Percentiles rank a stretch among this genome's conserved stretches.
These are phyloP conservation scores for Massarina eburnea DNA, from an alignment of 2,329 filamentous ascomycete species.

Conservation along the genomic window DNA sequence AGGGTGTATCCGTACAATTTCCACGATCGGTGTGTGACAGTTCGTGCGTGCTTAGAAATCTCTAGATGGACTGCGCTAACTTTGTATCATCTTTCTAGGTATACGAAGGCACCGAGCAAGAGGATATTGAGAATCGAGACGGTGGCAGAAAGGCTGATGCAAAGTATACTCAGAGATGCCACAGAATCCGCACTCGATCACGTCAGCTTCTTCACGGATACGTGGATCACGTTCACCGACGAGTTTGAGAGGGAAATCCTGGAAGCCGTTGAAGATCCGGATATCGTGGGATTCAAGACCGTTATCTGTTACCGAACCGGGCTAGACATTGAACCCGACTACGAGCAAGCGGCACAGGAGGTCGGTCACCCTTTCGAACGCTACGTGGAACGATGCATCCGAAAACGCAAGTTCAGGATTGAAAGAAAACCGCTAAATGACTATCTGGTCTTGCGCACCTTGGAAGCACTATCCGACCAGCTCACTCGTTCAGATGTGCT, in stretches of 20 bases:
- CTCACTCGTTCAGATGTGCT: constrained; percentile 32
- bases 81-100: constrained; percentile 29
- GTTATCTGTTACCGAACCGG: constrained; percentile 82
- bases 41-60: not conserved
- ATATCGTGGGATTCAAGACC: constrained; percentile 79
- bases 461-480: constrained; percentile 57
- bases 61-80: not conserved
- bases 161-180: constrained; percentile 50
- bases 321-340: constrained; percentile 55
- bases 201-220: constrained; percentile 37
- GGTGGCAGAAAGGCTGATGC: constrained; percentile 64
- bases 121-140: constrained; percentile 79
- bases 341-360: constrained; percentile 39
- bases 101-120: constrained; percentile 65
- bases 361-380: constrained; percentile 44
- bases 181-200: constrained; percentile 37
- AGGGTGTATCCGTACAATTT: constrained; percentile 62
- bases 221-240: constrained; percentile 49
- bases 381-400: constrained; percentile 44
- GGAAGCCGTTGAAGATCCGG: constrained; percentile 61
- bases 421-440: constrained; percentile 69
- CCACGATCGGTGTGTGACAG: constrained; percentile 50
- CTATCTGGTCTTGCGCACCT: constrained; percentile 65
- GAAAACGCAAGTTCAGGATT: constrained; percentile 54
- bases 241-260: constrained; percentile 58